Conservation (phyloP, 495 filamentous ascomycete species). For the Neurospora sp. region DNA sequence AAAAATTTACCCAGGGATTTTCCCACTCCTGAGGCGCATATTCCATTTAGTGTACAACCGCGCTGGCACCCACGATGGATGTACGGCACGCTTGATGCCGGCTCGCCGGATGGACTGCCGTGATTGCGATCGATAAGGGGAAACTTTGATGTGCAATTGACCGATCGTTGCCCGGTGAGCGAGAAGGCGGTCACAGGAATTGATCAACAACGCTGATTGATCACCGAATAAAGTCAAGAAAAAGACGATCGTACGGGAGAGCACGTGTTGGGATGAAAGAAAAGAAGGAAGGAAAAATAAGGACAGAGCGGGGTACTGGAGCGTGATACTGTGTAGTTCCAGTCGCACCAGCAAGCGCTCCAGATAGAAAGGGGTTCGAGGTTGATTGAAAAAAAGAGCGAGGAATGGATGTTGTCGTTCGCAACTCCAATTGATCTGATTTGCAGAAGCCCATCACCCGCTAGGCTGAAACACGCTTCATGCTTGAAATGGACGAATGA, state of each 20-base stretch:
- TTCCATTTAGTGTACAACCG: background rate
- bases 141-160: background rate
- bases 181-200: background rate
- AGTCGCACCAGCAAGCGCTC: background rate
- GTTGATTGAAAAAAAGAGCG: background rate
- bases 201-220: background rate
- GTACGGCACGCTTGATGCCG: background rate
- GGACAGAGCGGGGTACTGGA: background rate
- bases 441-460: background rate
- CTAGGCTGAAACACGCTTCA: background rate
- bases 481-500: background rate
- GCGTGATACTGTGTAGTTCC: background rate
- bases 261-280: background rate
- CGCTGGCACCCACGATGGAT: background rate
- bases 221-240: background rate
- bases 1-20: background rate
- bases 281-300: background rate
- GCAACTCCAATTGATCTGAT: background rate
- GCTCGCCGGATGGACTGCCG: background rate
- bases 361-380: background rate
- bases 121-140: background rate
- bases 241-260: background rate
- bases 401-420: background rate
- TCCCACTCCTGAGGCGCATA: background rate
- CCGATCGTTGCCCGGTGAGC: background rate